Conservation (phyloP, 177 flowering plant genomes). For the Tripterygium wilfordii region DNA sequence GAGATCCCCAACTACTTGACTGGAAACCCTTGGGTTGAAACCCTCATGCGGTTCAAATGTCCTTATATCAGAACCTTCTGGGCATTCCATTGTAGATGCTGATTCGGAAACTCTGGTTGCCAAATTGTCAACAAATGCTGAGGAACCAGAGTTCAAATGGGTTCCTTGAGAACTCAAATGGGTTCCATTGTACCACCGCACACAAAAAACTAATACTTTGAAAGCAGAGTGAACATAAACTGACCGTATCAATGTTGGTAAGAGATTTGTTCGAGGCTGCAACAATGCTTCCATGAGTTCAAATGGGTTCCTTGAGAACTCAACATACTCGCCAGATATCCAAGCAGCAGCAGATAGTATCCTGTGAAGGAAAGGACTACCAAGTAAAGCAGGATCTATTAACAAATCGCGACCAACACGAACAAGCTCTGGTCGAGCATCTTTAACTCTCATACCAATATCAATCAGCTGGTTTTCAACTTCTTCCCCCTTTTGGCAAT, state of each 20-base stretch:
- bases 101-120: constrained; percentile 13
- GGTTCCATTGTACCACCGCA: no score
- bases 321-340: constrained; percentile 86
- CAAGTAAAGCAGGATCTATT: constrained; percentile 94
- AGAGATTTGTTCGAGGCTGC: constrained; percentile 81
- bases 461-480: constrained; percentile 85
- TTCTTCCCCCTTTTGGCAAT: constrained; percentile 78
- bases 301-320: constrained; percentile 63
- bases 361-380: constrained; percentile 62
- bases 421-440: constrained; percentile 78
- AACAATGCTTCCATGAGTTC: constrained; percentile 81
- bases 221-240: constrained; percentile 80
- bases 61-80: constrained; percentile 20
- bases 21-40: constrained; percentile 23
- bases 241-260: constrained; percentile 69
- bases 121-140: constrained; percentile 18
- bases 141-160: constrained; percentile 11
- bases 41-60: constrained; percentile 22
- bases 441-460: constrained; percentile 83
- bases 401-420: constrained; percentile 67
- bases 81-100: constrained; percentile 10
- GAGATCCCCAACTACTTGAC: constrained; percentile 17
- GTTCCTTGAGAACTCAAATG: constrained; percentile 28
- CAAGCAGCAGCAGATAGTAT: constrained; percentile 89
- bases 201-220: constrained; percentile 61